Percentiles rank a stretch among this genome's conserved stretches.
Conservation (phyloP, 2,329 filamentous ascomycete genomes). For the Aspergillus aculeatus region DNA sequence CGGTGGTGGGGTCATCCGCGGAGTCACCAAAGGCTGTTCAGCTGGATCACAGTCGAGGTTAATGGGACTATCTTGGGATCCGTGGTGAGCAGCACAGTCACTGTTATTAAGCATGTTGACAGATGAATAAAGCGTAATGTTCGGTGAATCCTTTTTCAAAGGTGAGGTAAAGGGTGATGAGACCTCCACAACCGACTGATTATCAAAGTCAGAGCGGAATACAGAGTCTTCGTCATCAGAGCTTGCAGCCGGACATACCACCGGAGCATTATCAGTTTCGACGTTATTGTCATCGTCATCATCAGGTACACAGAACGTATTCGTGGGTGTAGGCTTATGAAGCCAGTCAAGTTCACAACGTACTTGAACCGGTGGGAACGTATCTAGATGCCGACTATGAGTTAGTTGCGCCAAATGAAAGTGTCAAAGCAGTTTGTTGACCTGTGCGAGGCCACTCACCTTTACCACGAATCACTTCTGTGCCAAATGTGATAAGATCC, state of each 20-base stretch:
- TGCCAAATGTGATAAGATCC: conserved; percentile 47
- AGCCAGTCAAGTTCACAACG: conserved; percentile 32
- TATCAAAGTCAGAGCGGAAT: conserved; percentile 19
- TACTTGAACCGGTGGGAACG: conserved; percentile 35
- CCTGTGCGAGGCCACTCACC: conserved; percentile 30
- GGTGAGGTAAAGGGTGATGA: conserved; percentile 27
- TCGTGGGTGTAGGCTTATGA: conserved; percentile 22
- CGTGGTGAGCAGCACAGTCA: background rate
- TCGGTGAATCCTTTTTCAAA: conserved; percentile 12
- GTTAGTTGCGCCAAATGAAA: background rate
- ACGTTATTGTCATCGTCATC: conserved; percentile 35
- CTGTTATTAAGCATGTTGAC: background rate
- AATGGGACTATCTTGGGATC: conserved; percentile 16
- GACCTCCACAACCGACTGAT: conserved; percentile 21
- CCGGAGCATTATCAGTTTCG: conserved; percentile 18
- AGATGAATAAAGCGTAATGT: background rate
- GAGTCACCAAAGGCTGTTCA: conserved; percentile 22
- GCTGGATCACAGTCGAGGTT: conserved; percentile 14
- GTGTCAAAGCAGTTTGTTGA: background rate
- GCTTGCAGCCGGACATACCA: conserved; percentile 3
- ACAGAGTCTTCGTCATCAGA: conserved; percentile 15
- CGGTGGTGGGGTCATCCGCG: conserved; percentile 24
- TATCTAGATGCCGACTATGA: conserved; percentile 20
- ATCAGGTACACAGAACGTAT: conserved; percentile 44
- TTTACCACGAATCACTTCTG: conserved; percentile 49